phyloP scores from a whole-genome alignment of 345 rosid genomes.

The thale cress (Arabidopsis thaliana) region DNA sequence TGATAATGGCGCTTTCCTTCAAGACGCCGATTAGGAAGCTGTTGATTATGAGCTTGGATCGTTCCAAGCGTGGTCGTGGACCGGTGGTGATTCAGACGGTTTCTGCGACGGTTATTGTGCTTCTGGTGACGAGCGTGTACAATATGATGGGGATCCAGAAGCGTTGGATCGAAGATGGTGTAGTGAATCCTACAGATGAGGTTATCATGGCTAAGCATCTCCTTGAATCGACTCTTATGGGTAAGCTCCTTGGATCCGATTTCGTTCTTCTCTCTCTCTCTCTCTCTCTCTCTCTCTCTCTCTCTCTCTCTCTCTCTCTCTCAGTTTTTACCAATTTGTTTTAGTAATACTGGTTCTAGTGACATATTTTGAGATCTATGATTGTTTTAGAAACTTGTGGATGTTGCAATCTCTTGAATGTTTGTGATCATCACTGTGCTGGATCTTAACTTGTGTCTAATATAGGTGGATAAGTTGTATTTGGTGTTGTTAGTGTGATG shows the following conservation, averaged over 20 bases:
- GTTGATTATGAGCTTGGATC: conserved; percentile 47
- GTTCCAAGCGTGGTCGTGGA: conserved; percentile 84
- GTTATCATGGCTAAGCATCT: conserved; percentile 75
- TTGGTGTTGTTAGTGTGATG: conserved; percentile 21
- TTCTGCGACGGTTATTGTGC: conserved; percentile 59
- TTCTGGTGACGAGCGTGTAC: conserved; percentile 66
- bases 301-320: no score
- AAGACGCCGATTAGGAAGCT: conserved; percentile 88
- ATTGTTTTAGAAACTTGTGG: no score
- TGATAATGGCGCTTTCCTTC: conserved; percentile 67
- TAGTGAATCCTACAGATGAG: conserved; percentile 81
- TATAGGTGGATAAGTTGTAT: neutral
- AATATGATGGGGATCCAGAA: conserved; percentile 69
- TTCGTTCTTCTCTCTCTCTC: no score
- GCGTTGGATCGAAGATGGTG: conserved; percentile 64
- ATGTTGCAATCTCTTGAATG: no score
- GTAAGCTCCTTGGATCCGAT: conserved; percentile 49
- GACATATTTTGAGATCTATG: no score
- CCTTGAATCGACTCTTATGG: conserved; percentile 92
- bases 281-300: no score
- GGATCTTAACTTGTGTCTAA: conserved; percentile 18
- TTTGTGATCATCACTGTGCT: conserved; percentile 18
- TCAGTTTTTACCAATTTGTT: no score
- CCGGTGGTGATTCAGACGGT: conserved; percentile 87
- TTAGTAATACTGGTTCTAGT: no score